phyloP scores from a whole-genome alignment of 371 early-diverging fungal genomes.

The Lichtheimia hyalospora region DNA sequence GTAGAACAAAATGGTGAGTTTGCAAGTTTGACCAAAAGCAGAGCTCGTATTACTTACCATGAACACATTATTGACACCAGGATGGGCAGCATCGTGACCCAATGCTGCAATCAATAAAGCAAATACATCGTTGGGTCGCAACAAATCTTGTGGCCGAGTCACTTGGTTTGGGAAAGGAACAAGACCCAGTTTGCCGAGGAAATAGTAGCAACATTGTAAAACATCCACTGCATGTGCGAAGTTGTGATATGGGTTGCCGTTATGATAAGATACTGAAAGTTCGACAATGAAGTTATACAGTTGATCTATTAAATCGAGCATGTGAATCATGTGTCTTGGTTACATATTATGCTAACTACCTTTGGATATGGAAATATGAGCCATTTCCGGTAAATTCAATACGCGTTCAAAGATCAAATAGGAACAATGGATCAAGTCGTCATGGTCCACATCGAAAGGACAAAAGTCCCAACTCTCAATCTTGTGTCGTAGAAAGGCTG shows the following conservation, averaged over 20 bases:
- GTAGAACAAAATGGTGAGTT: neutral
- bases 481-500: conserved; percentile 37
- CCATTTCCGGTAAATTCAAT: conserved; percentile 55
- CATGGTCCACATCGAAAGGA: conserved; percentile 62
- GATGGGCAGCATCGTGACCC: conserved; percentile 85
- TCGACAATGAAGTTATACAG: conserved; percentile 63
- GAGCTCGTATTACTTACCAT: conserved; percentile 43
- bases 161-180: conserved; percentile 17
- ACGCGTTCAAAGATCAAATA: conserved; percentile 66
- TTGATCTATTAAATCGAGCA: conserved; percentile 30
- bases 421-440: conserved; percentile 67
- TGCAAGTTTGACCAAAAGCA: neutral
- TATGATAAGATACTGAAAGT: conserved; percentile 64
- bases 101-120: conserved; percentile 76
- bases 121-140: conserved; percentile 67
- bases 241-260: conserved; percentile 82
- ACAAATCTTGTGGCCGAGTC: conserved; percentile 24
- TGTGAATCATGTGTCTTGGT: neutral
- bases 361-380: conserved; percentile 48
- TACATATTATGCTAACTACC: conserved; percentile 31
- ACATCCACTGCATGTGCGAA: conserved; percentile 87
- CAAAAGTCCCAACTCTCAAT: conserved; percentile 69
- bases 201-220: conserved; percentile 75
- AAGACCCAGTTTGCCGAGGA: conserved; percentile 64
- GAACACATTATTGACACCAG: conserved; percentile 82